Conservation (phyloP, 225 moss, liverwort and hornwort genomes). For the Pleurozium schreberi region DNA sequence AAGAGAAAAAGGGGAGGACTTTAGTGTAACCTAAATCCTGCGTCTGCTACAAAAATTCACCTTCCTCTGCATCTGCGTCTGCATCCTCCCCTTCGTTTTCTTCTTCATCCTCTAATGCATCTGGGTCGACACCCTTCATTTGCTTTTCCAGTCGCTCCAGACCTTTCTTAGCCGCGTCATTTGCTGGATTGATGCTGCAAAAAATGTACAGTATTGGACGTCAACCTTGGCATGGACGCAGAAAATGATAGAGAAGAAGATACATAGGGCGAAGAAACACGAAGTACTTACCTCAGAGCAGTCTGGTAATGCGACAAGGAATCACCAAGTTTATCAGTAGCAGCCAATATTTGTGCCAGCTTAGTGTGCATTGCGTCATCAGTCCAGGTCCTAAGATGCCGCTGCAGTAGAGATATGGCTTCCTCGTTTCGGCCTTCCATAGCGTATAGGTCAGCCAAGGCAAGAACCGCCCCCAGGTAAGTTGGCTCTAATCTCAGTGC, state of each 20-base stretch:
- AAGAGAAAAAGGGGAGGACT: not conserved
- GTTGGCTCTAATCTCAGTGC: conserved; percentile 82
- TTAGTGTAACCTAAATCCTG: not conserved
- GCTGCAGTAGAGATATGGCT: conserved; percentile 58
- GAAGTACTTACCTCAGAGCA: conserved; percentile 52
- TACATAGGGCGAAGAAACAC: too few relatives aligned
- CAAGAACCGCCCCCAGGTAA: conserved; percentile 79
- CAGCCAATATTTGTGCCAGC: conserved; percentile 76
- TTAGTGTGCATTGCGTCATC: conserved; percentile 88
- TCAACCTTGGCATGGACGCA: not conserved
- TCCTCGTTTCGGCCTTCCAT: conserved; percentile 77
- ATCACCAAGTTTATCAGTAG: conserved; percentile 70
- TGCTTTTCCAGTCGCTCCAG: conserved; percentile 82
- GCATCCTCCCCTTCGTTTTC: conserved; percentile 87
- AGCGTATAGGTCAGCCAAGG: conserved; percentile 74
- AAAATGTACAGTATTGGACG: conserved; percentile 5
- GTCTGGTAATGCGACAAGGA: conserved; percentile 91
- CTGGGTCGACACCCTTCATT: conserved; percentile 94
- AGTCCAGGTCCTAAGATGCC: conserved; percentile 70
- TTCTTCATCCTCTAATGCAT: conserved; percentile 83
- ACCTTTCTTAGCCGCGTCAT: conserved; percentile 82
- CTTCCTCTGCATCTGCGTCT: conserved; percentile 79
- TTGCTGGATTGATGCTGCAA: conserved; percentile 69
- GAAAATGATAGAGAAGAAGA: not conserved
- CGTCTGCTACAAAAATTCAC: conserved; percentile 61